Evolutionary conservation across 495 filamentous ascomycete species (phyloP), one percentile per base, ranked within the genome.

Genomic region (Pseudoneurospora amorphoporcata): DNA sequence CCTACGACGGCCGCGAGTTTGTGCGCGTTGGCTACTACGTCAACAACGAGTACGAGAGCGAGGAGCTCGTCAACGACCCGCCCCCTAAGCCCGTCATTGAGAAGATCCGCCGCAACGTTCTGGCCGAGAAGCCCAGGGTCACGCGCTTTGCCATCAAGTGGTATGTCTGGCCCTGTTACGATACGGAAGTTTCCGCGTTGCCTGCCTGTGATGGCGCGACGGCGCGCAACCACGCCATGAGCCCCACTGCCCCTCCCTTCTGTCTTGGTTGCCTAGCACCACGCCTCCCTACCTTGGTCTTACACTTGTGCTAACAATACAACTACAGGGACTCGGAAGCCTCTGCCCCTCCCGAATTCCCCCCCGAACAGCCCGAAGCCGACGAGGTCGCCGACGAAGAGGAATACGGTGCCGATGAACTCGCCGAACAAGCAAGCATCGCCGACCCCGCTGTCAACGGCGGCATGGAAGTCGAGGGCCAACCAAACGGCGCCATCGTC

Each of bases 131-230:
- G 88, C 95, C 95, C 3, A 87, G 95, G 79, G 95, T 99, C 23
- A 99, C 95, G 41, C 88, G 95, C 70, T 99, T 99, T 77, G 94
- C 94, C n/a, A 99, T 99, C 83, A 98, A 98, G 83, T 99, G 95
- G 95, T 97, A 88, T 70, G 87, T 77, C 35, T 41, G 65, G 39
- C 39, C 35, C 16, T 19, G 47, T 29, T 58, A 58, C 47, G 23
- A 23, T 16, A 14, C 6, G 3, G 6, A 61, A 38, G 58, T 43
- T 45, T 35, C 16, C 16, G 23, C 53, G 14, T 61, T 32, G 23
- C 53, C 12, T 61, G 53, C 23, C 12, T 61, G 4, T 6, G 53
- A 32, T 61, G 53, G 53, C 53, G 53, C 53, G 53, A 61, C 53
- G 12, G 53, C 5, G 53, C 53, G 53, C 23, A 32, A 61, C 19